These are phyloP conservation scores for Blastocystis sp. DNA, from an alignment of 352 stramenopile genomes.

Conservation along the genomic window DNA sequence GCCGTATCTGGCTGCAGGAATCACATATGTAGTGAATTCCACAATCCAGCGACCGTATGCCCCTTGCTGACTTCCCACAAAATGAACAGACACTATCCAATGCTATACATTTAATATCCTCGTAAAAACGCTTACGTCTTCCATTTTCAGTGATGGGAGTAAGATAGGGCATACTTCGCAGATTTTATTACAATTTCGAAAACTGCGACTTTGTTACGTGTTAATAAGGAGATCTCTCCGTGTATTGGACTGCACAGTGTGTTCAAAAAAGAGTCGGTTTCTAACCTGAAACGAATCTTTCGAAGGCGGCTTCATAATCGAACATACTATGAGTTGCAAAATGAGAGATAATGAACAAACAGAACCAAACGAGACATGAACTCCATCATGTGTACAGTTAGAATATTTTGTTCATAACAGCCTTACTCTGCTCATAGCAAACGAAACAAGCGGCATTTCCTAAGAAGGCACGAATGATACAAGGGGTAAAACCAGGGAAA, in stretches of 20 bases:
- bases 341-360: not conserved
- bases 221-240: too few species aligned
- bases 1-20: not conserved
- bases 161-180: constrained; percentile 26
- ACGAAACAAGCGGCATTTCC: constrained; percentile 61
- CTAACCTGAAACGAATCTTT: not conserved
- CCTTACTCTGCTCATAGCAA: constrained; percentile 57
- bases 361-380: too few species aligned
- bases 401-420: constrained; percentile 58
- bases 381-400: not conserved
- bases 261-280: not conserved
- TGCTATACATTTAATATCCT: not conserved
- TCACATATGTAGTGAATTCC: constrained; percentile 47
- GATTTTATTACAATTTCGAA: too few species aligned
- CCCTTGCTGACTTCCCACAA: not conserved
- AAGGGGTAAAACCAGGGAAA: constrained; percentile 59
- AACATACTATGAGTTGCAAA: not conserved
- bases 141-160: constrained; percentile 56
- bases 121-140: not conserved
- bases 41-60: constrained; percentile 31
- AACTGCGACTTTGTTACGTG: too few species aligned
- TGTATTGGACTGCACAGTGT: too few species aligned
- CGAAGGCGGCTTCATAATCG: not conserved
- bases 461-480: constrained; percentile 59
- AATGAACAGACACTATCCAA: constrained; percentile 53